Evolutionary conservation across 2,329 filamentous ascomycete genomes (phyloP).

Genomic region (Fusarium metavorans): DNA sequence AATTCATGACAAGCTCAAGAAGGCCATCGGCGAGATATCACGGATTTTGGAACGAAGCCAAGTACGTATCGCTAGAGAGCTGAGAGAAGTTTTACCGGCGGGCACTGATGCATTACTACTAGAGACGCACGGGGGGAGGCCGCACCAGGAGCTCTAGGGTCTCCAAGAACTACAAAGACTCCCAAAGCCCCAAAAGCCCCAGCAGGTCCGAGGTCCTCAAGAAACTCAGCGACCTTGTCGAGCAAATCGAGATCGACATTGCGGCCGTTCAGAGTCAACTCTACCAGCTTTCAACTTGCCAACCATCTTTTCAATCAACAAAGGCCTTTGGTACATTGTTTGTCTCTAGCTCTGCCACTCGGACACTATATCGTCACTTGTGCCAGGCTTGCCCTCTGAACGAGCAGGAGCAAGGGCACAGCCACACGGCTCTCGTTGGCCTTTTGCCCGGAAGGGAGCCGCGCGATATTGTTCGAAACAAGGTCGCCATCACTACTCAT

Average conservation of each 20-base stretch:
- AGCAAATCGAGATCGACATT: not conserved
- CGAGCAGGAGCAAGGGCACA: not conserved
- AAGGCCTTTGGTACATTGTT: not conserved
- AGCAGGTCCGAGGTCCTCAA: not conserved
- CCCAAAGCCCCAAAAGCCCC: not conserved
- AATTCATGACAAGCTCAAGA: not conserved
- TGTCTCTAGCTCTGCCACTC: conserved; percentile 3
- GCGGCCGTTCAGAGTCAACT: not conserved
- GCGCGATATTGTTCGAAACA: not conserved
- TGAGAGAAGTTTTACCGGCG: not conserved
- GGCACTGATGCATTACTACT: not conserved
- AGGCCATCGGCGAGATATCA: not conserved
- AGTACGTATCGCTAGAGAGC: not conserved
- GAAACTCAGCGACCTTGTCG: not conserved
- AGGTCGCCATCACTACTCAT: not conserved
- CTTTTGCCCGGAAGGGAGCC: not conserved
- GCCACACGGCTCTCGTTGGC: conserved; percentile 7
- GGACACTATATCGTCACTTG: conserved; percentile 8
- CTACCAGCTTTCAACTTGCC: not conserved
- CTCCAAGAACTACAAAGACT: no score
- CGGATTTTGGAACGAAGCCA: not conserved
- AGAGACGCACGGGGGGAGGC: not conserved
- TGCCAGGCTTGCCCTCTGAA: conserved; percentile 4
- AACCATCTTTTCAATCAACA: not conserved
- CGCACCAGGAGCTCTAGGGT: not conserved